Evolutionary conservation across 1,139 yeast genomes (phyloP), one percentile per base, ranked within the genome.

Genomic region (Saccharomyces pastorianus): DNA sequence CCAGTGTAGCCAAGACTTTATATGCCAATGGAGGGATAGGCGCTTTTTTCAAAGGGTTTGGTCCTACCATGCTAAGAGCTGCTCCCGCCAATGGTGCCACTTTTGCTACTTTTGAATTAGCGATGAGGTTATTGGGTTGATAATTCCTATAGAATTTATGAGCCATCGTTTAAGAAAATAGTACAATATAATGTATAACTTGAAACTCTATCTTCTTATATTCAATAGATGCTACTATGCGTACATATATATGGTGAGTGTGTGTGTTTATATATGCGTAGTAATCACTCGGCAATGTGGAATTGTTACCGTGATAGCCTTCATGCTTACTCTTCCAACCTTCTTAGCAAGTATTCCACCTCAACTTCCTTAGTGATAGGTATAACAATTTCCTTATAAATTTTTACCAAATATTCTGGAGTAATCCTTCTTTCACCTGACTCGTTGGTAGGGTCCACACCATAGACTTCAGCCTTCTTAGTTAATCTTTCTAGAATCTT

Each of bases 351-450:
- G 67, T 93, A 93, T 58, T 91, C 96, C 14, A 93, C 87, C 71
- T 93, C 99, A 14, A 93, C 98, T 68, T 86, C 87, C 72, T 91
- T 93, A 6, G 99, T 93, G 68, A 93, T 76, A 8, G 98, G 98
- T 62, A 93, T 93, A 48, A 93, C 87, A 74, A 84, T 85, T 53
- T 89, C 89, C 70, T 85, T 84, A 75, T 93, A 93, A 60, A 93
- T 84, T 57, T 80, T 76, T 20, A 93, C 96, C 58, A 93, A 82
- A 23, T 82, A 79, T 60, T 87, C 89, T 0, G 96, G 95, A 51
- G 87, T 79, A 31, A 93, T 86, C 65, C 88, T 88, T 59, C 88
- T 84, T 67, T 85, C 90, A 20, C 82, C 80, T 55, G 79, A 78
- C 63, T 80, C 80, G 65, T 89, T 74, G 9, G 88, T 78, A 23